Percentiles rank a stretch among this genome's conserved stretches.
These are phyloP conservation scores for Cotoneaster glaucophyllus DNA, from an alignment of 306 rosid species.

Conservation along the genomic window DNA sequence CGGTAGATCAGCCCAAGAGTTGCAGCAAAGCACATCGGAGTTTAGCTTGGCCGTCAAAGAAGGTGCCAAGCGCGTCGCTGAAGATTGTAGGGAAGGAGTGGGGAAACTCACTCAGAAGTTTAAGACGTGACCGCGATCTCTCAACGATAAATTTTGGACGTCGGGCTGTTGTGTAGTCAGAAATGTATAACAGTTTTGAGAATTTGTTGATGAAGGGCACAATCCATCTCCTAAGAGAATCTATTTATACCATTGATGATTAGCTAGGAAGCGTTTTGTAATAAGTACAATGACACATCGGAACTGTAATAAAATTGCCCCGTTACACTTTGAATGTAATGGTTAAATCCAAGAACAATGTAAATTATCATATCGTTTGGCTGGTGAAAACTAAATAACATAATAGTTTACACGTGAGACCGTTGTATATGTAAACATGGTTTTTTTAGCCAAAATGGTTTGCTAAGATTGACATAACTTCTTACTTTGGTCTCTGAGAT, in stretches of 20 bases:
- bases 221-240: neutral
- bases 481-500: no score
- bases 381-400: no score
- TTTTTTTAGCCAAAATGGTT: no score
- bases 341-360: neutral
- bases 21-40: conserved; percentile 59
- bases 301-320: neutral
- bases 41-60: conserved; percentile 51
- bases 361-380: no score
- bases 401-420: no score
- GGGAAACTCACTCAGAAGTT: conserved; percentile 84
- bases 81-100: conserved; percentile 88
- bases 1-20: conserved; percentile 42
- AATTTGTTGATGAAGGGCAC: neutral
- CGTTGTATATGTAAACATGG: no score
- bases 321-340: neutral
- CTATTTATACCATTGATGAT: neutral
- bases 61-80: conserved; percentile 69
- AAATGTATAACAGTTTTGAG: conserved; percentile 2
- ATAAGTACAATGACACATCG: neutral
- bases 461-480: no score
- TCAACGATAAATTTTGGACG: neutral
- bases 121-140: conserved; percentile 42
- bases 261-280: neutral
- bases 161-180: conserved; percentile 4